Evolutionary conservation across 2,329 filamentous ascomycete genomes (phyloP).

Genomic region (Truncatella angustata): DNA sequence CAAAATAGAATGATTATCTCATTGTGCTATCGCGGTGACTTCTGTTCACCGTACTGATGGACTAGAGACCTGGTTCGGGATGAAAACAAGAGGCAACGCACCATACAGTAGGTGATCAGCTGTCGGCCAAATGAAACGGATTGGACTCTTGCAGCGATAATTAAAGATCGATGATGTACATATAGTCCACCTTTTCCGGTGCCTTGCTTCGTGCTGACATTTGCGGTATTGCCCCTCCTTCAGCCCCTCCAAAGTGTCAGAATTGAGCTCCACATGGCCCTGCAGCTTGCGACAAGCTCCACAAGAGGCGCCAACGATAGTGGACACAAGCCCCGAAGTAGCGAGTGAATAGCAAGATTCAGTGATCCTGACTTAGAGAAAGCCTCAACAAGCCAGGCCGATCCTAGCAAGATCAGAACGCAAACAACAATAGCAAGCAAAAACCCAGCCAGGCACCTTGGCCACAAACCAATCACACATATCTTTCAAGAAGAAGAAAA

Average conservation of each 20-base stretch:
- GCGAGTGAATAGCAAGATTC: background rate
- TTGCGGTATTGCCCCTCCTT: background rate
- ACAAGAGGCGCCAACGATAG: background rate
- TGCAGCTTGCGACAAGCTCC: background rate
- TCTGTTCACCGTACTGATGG: background rate
- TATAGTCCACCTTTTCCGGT: too few species aligned
- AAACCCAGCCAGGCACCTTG: background rate
- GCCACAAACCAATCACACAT: background rate
- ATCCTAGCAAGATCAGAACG: background rate
- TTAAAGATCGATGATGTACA: background rate
- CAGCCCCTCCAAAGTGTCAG: background rate
- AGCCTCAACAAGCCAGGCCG: background rate
- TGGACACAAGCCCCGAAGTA: background rate
- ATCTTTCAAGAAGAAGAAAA: background rate
- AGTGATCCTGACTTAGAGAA: background rate
- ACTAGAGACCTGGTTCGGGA: background rate
- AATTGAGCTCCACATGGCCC: background rate
- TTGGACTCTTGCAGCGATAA: too few species aligned
- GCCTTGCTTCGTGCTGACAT: slow-evolving; percentile 1
- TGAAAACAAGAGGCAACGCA: background rate
- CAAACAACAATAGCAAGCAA: background rate
- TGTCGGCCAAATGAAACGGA: too few species aligned
- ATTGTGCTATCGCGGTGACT: background rate
- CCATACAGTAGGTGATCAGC: too few species aligned
- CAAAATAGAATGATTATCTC: background rate